phyloP scores from a whole-genome alignment of 371 early-diverging fungal species.

The Capillidium heterosporum region DNA sequence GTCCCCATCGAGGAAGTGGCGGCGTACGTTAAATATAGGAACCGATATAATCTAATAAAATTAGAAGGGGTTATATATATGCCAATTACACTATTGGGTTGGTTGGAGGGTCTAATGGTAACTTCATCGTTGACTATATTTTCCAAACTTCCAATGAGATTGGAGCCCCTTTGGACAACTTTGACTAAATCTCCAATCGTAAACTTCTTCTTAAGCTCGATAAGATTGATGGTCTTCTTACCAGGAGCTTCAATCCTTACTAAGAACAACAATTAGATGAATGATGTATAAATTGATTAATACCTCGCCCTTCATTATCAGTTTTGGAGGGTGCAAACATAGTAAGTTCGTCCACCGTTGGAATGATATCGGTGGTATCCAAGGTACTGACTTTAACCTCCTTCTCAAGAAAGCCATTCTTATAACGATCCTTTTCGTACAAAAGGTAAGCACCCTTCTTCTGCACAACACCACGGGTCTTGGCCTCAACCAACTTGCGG shows the following conservation, averaged over 20 bases:
- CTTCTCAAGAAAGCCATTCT: slow-evolving; percentile 81
- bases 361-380: slow-evolving; percentile 38
- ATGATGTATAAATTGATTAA: not conserved
- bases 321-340: slow-evolving; percentile 45
- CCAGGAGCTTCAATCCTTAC: not conserved
- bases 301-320: slow-evolving; percentile 30
- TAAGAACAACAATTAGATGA: not conserved
- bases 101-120: not conserved
- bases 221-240: not conserved
- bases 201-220: not conserved
- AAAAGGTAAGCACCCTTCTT: slow-evolving; percentile 42
- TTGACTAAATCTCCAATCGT: slow-evolving; percentile 2
- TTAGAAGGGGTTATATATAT: slow-evolving; percentile 1
- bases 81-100: no score
- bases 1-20: slow-evolving; percentile 64
- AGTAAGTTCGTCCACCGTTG: slow-evolving; percentile 88
- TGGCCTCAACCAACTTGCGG: slow-evolving; percentile 32
- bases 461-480: slow-evolving; percentile 10
- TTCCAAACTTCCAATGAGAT: not conserved
- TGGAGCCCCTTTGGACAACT: not conserved
- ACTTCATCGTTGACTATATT: not conserved
- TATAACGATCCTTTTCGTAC: slow-evolving; percentile 63
- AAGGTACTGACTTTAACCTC: slow-evolving; percentile 62
- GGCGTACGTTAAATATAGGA: slow-evolving; percentile 21
- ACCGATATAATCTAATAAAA: slow-evolving; percentile 13